Evolutionary conservation across 176 grass and related monocot genomes (phyloP).

Genomic region (Phoenix roebelenii): DNA sequence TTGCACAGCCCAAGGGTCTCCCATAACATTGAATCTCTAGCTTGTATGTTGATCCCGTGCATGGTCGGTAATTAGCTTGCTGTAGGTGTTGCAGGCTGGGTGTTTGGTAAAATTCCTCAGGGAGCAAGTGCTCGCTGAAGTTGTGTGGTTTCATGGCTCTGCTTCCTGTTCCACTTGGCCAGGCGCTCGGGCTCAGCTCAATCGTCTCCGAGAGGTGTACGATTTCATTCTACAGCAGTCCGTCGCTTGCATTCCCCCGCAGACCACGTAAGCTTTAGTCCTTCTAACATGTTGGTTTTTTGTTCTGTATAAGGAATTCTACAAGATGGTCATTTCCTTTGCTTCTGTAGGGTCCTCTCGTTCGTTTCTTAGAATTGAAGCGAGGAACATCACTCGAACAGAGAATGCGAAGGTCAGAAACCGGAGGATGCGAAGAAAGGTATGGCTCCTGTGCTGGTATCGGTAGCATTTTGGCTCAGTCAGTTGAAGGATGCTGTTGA

Average conservation of each 20-base stretch:
- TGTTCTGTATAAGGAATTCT: neutral
- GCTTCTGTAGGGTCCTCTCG: slow-evolving; percentile 1
- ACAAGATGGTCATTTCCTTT: neutral
- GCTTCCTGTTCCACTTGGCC: neutral
- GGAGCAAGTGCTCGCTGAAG: neutral
- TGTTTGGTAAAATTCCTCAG: slow-evolving; percentile 37
- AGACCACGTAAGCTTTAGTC: neutral
- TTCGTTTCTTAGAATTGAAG: slow-evolving; percentile 41
- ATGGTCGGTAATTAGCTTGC: too few relatives aligned
- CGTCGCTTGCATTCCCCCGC: neutral
- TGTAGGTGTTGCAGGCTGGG: neutral
- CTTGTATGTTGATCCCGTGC: too few relatives aligned
- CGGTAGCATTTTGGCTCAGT: too few relatives aligned
- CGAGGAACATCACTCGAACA: slow-evolving; percentile 39
- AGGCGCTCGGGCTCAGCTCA: neutral
- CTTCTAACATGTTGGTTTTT: neutral
- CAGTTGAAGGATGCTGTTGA: too few relatives aligned
- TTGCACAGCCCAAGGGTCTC: too few relatives aligned
- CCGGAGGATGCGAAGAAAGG: slow-evolving; percentile 66
- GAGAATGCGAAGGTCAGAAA: slow-evolving; percentile 84
- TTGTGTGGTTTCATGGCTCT: slow-evolving; percentile 18
- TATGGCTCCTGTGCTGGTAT: neutral
- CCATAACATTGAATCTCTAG: too few relatives aligned
- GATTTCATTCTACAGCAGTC: neutral
- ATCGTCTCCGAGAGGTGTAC: neutral